Evolutionary conservation across 2,329 filamentous ascomycete genomes (phyloP).

Genomic region (Sporothrix euskadiensis): DNA sequence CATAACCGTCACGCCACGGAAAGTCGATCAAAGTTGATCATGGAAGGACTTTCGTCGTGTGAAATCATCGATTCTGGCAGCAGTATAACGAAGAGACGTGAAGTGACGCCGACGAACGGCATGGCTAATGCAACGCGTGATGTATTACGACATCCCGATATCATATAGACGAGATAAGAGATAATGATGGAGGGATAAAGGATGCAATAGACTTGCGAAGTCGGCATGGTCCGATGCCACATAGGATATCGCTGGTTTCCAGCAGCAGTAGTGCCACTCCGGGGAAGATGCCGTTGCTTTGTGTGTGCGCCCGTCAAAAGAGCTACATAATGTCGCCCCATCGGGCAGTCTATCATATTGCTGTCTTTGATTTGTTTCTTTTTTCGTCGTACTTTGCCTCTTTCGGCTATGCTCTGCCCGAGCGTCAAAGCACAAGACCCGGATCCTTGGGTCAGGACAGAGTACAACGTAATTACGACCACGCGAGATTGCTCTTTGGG

Average conservation of each 20-base stretch:
- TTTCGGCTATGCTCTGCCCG: not conserved
- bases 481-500: not conserved
- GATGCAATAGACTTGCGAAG: not conserved
- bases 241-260: not conserved
- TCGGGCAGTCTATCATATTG: conserved; percentile 1
- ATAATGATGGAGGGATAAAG: not conserved
- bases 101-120: no score
- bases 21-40: not conserved
- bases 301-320: not conserved
- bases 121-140: not conserved
- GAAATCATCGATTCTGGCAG: not conserved
- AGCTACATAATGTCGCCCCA: not conserved
- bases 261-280: not conserved
- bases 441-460: not conserved
- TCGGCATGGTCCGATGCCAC: not conserved
- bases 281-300: not conserved
- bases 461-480: not conserved
- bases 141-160: not conserved
- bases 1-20: not conserved
- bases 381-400: not conserved
- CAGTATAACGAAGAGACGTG: no score
- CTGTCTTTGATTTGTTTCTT: not conserved
- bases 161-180: not conserved
- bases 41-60: not conserved
- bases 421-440: not conserved